Evolutionary conservation across 2,329 filamentous ascomycete genomes (phyloP).

Genomic region (Akanthomyces muscarius): DNA sequence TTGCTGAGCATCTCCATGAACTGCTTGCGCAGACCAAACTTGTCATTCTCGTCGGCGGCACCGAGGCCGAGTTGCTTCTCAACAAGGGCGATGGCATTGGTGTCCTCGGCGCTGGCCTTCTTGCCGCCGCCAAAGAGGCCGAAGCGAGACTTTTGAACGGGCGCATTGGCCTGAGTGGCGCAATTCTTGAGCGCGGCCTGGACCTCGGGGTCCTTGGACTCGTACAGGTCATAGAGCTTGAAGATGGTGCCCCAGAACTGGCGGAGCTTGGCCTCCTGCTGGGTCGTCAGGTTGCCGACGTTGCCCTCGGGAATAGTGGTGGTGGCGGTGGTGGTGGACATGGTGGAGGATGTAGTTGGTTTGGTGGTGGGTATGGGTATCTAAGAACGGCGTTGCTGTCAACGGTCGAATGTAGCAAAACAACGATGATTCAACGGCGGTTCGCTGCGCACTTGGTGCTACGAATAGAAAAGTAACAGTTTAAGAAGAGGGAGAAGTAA

Average conservation of each 20-base stretch:
- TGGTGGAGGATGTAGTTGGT: not conserved
- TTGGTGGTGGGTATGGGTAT: not conserved
- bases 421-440: not conserved
- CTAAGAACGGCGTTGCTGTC: not conserved
- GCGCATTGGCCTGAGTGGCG: constrained; percentile 30
- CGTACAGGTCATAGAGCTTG: constrained; percentile 22
- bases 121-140: constrained; percentile 57
- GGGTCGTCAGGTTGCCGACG: constrained; percentile 24
- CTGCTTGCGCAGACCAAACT: constrained; percentile 52
- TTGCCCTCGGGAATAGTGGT: constrained; percentile 13
- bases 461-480: not conserved
- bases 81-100: constrained; percentile 11
- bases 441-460: not conserved
- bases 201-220: constrained; percentile 23
- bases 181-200: constrained; percentile 23
- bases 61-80: constrained; percentile 21
- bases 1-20: constrained; percentile 18
- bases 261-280: constrained; percentile 25
- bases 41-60: constrained; percentile 48
- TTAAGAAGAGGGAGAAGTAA: not conserved
- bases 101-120: constrained; percentile 34
- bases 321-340: not conserved
- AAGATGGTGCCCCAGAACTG: constrained; percentile 25
- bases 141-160: constrained; percentile 65
- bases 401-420: not conserved